Evolutionary conservation across 2,329 filamentous ascomycete genomes (phyloP).

Genomic region (Xylariaceae sp.): DNA sequence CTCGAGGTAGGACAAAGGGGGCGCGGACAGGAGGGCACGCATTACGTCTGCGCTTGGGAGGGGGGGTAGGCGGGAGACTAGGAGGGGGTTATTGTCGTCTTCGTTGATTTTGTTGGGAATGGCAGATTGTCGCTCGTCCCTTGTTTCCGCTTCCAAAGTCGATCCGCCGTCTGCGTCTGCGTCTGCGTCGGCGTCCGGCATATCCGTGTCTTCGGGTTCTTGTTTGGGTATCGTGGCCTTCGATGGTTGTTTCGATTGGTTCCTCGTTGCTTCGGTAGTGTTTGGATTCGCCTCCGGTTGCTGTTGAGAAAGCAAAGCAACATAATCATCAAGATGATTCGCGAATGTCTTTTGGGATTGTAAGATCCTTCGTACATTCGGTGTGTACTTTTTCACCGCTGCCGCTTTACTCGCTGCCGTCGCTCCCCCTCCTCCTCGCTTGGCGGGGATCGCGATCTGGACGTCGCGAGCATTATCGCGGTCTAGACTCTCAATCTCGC

Average conservation of each 20-base stretch:
- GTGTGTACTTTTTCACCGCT: constrained; percentile 53
- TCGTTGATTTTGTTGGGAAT: constrained; percentile 20
- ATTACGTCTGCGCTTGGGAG: constrained; percentile 57
- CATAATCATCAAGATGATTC: constrained; percentile 75
- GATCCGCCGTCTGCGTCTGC: too few relatives aligned
- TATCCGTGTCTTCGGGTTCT: constrained; percentile 32
- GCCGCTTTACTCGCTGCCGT: constrained; percentile 29
- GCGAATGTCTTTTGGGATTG: constrained; percentile 77
- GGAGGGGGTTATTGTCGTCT: constrained; percentile 50
- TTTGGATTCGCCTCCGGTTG: constrained; percentile 12
- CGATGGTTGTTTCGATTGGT: background rate
- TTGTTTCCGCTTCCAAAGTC: too few relatives aligned
- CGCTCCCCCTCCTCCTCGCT: constrained; percentile 38
- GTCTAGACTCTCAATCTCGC: constrained; percentile 77
- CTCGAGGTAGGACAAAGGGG: constrained; percentile 63
- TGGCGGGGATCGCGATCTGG: constrained; percentile 61
- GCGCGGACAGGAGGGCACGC: constrained; percentile 54
- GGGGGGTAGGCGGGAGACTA: constrained; percentile 52
- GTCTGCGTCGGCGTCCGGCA: constrained; percentile 34
- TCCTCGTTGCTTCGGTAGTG: background rate
- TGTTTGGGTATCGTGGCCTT: background rate
- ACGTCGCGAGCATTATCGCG: constrained; percentile 71
- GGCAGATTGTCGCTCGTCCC: background rate
- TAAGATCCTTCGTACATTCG: constrained; percentile 69
- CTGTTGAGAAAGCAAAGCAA: constrained; percentile 44